Evolutionary conservation across 2,329 filamentous ascomycete genomes (phyloP).

Genomic region (Aquanectria penicillioides): DNA sequence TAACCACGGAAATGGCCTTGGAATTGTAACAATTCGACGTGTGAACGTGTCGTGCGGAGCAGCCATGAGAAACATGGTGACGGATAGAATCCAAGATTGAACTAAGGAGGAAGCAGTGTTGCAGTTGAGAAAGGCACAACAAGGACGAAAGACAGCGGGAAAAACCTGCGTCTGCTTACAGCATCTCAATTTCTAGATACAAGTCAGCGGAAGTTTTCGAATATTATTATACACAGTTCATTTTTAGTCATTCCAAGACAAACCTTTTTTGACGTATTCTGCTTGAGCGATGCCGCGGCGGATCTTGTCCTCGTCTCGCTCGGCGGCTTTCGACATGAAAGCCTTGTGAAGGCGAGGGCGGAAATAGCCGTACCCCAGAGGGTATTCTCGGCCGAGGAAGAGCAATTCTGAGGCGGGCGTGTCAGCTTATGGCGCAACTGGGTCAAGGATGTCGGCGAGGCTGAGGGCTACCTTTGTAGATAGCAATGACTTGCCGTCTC

Average conservation of each 20-base stretch:
- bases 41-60: too few species aligned
- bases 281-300: slow-evolving; percentile 78
- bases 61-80: too few species aligned
- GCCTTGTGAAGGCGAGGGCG: slow-evolving; percentile 83
- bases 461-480: slow-evolving; percentile 80
- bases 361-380: slow-evolving; percentile 84
- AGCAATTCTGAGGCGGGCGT: slow-evolving; percentile 73
- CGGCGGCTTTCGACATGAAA: slow-evolving; percentile 77
- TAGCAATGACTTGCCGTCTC: slow-evolving; percentile 79
- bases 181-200: slow-evolving; percentile 81
- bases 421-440: not conserved
- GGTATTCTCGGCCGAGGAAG: slow-evolving; percentile 86
- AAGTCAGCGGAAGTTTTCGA: slow-evolving; percentile 4
- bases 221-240: not conserved
- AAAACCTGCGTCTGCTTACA: slow-evolving; percentile 78
- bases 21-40: not conserved
- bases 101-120: slow-evolving; percentile 6
- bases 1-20: slow-evolving; percentile 1
- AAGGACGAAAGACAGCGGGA: not conserved
- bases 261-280: slow-evolving; percentile 91
- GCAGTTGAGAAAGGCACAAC: not conserved
- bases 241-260: slow-evolving; percentile 11
- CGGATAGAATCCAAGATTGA: not conserved
- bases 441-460: not conserved
- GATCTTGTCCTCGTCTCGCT: slow-evolving; percentile 81